Conservation (phyloP, 306 rosid genomes). For the Comarum palustre region DNA sequence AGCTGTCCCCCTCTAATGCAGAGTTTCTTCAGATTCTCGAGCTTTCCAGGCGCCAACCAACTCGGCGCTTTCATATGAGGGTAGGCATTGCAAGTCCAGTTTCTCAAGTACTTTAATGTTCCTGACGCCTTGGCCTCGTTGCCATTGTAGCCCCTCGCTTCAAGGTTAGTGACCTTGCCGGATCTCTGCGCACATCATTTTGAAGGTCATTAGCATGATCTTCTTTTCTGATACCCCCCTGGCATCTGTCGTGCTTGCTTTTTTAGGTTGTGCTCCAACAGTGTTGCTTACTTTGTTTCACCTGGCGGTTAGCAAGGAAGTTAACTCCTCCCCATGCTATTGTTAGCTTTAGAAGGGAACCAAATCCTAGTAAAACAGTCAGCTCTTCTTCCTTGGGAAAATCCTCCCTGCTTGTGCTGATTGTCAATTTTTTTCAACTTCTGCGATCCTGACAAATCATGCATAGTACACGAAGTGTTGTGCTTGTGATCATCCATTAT, state of each 20-base stretch:
- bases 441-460: conserved; percentile 7
- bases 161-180: neutral
- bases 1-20: conserved; percentile 16
- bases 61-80: neutral
- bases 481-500: neutral
- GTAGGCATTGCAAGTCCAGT: conserved; percentile 25
- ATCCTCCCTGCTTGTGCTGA: conserved; percentile 20
- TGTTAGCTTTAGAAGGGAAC: conserved; percentile 17
- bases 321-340: conserved; percentile 25
- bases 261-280: neutral
- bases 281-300: neutral
- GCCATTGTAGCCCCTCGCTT: neutral
- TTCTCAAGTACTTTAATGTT: conserved; percentile 10
- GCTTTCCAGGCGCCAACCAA: neutral
- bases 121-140: neutral
- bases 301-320: neutral
- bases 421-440: conserved; percentile 32
- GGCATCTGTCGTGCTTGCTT: neutral
- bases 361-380: neutral
- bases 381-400: conserved; percentile 26
- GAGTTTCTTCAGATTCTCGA: neutral
- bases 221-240: neutral
- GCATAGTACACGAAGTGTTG: conserved; percentile 15
- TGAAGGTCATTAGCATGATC: neutral
- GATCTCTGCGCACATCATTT: neutral